These are phyloP conservation scores for Venturia aucupariae DNA, from an alignment of 2,329 filamentous ascomycete species.

Conservation along the genomic window DNA sequence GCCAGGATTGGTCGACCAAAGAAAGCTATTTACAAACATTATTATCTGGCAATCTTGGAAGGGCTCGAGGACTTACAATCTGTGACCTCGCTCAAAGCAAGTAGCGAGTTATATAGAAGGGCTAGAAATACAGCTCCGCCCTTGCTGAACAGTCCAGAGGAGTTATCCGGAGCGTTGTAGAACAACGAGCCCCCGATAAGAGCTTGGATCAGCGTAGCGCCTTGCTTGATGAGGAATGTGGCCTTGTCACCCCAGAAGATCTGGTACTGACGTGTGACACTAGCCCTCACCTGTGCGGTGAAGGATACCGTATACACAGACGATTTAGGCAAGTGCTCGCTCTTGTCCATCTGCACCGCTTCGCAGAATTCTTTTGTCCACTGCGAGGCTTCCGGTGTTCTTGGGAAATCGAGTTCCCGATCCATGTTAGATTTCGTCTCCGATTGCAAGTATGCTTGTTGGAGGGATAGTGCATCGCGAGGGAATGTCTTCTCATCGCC, in stretches of 20 bases:
- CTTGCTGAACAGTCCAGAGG: constrained; percentile 47
- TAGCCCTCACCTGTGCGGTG: constrained; percentile 31
- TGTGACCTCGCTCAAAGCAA: constrained; percentile 53
- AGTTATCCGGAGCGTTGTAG: constrained; percentile 43
- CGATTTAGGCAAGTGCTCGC: background rate
- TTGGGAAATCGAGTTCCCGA: constrained; percentile 17
- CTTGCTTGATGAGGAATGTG: constrained; percentile 43
- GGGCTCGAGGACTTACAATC: constrained; percentile 25
- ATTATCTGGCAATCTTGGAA: background rate
- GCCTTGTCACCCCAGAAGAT: constrained; percentile 47
- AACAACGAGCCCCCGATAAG: constrained; percentile 39
- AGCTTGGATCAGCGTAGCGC: constrained; percentile 34
- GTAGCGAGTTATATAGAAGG: constrained; percentile 53
- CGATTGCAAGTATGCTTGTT: constrained; percentile 7
- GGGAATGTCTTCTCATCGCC: constrained; percentile 56
- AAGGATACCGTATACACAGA: constrained; percentile 27
- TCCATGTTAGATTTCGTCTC: constrained; percentile 20
- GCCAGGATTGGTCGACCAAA: constrained; percentile 54
- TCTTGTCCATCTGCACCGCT: constrained; percentile 18
- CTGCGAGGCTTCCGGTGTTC: constrained; percentile 10
- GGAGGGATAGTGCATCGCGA: constrained; percentile 61
- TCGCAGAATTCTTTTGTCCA: constrained; percentile 23
- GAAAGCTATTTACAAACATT: constrained; percentile 38
- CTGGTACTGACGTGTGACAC: constrained; percentile 34
- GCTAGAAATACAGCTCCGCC: constrained; percentile 55